Percentiles rank a stretch among this genome's conserved stretches.
Evolutionary conservation across 2,329 filamentous ascomycete genomes (phyloP).

Genomic region (Ophiocordyceps camponoti-rufipedis): DNA sequence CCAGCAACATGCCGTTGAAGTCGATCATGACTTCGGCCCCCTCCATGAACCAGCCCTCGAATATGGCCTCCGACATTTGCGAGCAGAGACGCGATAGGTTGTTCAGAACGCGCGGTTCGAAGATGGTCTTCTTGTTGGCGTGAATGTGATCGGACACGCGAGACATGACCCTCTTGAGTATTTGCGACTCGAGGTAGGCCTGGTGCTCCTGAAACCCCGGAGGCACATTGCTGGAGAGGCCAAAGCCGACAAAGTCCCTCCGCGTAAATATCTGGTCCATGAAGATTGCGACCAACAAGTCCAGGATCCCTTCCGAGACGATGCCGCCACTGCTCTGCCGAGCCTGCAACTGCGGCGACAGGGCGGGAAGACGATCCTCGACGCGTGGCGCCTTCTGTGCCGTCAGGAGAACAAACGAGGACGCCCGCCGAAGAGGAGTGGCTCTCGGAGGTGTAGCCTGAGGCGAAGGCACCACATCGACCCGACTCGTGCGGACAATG

Average conservation of each 20-base stretch:
- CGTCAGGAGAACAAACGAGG: constrained; percentile 80
- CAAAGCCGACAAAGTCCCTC: constrained; percentile 82
- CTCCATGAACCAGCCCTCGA: constrained; percentile 91
- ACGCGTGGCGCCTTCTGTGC: constrained; percentile 41
- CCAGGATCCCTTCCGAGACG: constrained; percentile 58
- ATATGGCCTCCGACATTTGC: constrained; percentile 77
- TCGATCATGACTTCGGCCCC: constrained; percentile 72
- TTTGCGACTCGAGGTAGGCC: constrained; percentile 83
- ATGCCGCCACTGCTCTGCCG: constrained; percentile 42
- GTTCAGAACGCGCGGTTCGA: constrained; percentile 67
- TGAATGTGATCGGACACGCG: constrained; percentile 54
- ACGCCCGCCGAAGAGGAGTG: constrained; percentile 56
- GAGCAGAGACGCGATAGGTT: constrained; percentile 69
- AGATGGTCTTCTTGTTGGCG: constrained; percentile 50
- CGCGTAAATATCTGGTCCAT: constrained; percentile 68
- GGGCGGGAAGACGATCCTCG: constrained; percentile 25
- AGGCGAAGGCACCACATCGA: constrained; percentile 29
- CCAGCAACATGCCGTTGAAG: constrained; percentile 67
- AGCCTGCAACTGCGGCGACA: constrained; percentile 23
- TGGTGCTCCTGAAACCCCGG: constrained; percentile 90
- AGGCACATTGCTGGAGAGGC: constrained; percentile 71
- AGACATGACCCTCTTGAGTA: constrained; percentile 58
- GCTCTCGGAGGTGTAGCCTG: constrained; percentile 30
- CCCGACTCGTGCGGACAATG: constrained; percentile 53
- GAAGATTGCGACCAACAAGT: constrained; percentile 64